A percentile compares a stretch with the other conserved stretches of the same genome.
phyloP scores from a whole-genome alignment of 148 eudicot species.

The Amaranthus hypochondriacus region DNA sequence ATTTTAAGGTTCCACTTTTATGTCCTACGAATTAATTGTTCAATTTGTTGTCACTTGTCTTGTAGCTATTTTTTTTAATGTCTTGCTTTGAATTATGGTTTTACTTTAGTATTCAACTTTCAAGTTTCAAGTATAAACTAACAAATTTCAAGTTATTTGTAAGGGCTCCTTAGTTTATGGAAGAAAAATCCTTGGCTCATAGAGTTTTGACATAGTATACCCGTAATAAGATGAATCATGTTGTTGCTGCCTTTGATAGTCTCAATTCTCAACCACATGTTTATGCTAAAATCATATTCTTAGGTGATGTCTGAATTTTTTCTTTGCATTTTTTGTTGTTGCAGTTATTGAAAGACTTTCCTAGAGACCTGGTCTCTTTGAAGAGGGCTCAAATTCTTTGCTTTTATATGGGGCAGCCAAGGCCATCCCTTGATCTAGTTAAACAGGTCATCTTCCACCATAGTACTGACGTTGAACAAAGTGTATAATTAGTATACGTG shows the following conservation, averaged over 20 bases:
- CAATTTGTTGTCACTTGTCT: neutral
- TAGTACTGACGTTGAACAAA: neutral
- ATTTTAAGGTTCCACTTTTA: constrained; percentile 47
- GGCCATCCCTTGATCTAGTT: constrained; percentile 59
- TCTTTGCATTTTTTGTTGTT: constrained; percentile 12
- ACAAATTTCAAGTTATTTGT: too few species aligned
- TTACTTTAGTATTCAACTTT: neutral
- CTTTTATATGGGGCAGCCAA: constrained; percentile 85
- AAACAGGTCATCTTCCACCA: constrained; percentile 51
- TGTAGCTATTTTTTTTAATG: neutral
- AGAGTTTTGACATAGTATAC: too few species aligned
- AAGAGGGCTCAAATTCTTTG: constrained; percentile 84
- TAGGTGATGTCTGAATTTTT: neutral
- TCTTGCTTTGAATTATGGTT: neutral
- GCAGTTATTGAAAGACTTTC: constrained; percentile 69
- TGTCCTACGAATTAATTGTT: neutral
- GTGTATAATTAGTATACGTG: neutral
- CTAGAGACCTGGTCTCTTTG: constrained; percentile 71
- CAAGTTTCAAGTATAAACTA: too few species aligned
- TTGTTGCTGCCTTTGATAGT: too few species aligned
- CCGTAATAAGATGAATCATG: too few species aligned
- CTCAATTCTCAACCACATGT: neutral
- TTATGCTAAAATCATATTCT: neutral
- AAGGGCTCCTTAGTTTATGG: neutral
- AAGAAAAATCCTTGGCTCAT: neutral